Base-by-base conservation (phyloP, 2,329 filamentous ascomycete species). In the Exophiala xenobiotica region DNA sequence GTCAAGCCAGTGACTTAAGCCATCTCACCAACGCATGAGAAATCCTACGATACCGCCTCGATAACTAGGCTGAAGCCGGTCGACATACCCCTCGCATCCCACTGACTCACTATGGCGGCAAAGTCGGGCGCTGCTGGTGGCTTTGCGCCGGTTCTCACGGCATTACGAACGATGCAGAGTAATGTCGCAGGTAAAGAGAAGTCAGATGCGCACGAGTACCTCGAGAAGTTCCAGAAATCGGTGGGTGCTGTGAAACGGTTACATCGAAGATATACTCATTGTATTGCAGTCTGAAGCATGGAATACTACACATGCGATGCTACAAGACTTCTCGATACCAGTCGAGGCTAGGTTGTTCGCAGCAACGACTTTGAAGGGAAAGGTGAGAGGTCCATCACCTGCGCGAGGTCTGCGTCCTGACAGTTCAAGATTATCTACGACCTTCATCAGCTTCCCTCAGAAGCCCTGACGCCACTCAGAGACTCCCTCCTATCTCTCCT, bases 181-280 rank as follows among this genome's bases (percentile, higher is more conserved):
- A 88, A 86, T 72, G 87, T 84, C 61, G 84, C 92, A 67, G 82
- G 87, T 65, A 80, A 86, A 60, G 83, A 88, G 67, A 97, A 97
- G 77, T 86, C 87, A 69, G 87, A 90, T 70, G 91, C 90, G 54
- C 91, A 96, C 68, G 85, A 92, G 68, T 99, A 86, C 69, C 79
- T 99, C 54, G 88, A 95, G 73, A 85, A 83, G 63, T 99, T 97
- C 73, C 93, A 99, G 80, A 99, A 99, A 82, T 97, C 93, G 70
- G 92, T 96, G 72, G 62, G 86, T 53, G 14, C 19, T 26, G 12
- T 23, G 33, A 22, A 29, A 42, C 12, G 31, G 45, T 18, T 38
- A 22, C 5, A 29, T 11, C 9, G 27, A 12, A 35, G 12, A 53
- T 58, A 60, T 35, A 60, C 69, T 57, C n/a, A 53, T 46, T 33